phyloP scores from a whole-genome alignment of 2,329 filamentous ascomycete genomes.

The Cercospora zeae-maydis region DNA sequence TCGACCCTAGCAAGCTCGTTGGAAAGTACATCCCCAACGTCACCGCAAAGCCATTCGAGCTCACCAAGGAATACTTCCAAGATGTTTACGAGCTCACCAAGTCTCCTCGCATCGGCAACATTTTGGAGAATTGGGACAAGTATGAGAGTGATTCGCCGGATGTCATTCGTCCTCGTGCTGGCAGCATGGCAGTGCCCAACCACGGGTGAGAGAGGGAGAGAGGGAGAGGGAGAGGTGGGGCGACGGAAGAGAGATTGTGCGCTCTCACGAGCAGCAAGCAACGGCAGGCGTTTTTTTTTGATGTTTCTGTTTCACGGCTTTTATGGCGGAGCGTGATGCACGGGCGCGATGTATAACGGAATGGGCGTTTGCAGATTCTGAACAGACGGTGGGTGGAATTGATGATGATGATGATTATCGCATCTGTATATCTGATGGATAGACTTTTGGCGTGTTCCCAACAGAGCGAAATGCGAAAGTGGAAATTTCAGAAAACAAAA shows the following conservation, averaged over 20 bases:
- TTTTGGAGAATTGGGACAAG: constrained; percentile 71
- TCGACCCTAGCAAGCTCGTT: constrained; percentile 92
- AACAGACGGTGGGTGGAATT: not conserved
- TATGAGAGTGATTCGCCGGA: constrained; percentile 43
- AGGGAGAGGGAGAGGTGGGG: too few relatives aligned
- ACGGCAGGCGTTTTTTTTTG: not conserved
- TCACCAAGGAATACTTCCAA: constrained; percentile 99
- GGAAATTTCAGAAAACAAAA: too few relatives aligned
- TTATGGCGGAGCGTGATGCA: not conserved
- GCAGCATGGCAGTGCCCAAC: constrained; percentile 27
- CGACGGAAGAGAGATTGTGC: not conserved
- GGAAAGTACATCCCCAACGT: constrained; percentile 99
- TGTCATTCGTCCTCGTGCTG: constrained; percentile 29
- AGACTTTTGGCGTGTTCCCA: too few relatives aligned
- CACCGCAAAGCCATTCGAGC: constrained; percentile 88
- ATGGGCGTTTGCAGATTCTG: not conserved
- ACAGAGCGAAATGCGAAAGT: too few relatives aligned
- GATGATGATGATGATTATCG: not conserved
- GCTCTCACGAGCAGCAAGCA: not conserved
- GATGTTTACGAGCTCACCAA: constrained; percentile 95
- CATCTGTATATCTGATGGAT: not conserved
- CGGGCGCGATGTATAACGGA: not conserved
- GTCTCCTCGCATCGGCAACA: constrained; percentile 68
- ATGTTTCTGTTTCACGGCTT: not conserved
- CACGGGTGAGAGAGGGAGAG: not conserved